Percentiles rank a stretch among this genome's conserved stretches.
Conservation (phyloP, 495 filamentous ascomycete species). For the Echria macrotheca region DNA sequence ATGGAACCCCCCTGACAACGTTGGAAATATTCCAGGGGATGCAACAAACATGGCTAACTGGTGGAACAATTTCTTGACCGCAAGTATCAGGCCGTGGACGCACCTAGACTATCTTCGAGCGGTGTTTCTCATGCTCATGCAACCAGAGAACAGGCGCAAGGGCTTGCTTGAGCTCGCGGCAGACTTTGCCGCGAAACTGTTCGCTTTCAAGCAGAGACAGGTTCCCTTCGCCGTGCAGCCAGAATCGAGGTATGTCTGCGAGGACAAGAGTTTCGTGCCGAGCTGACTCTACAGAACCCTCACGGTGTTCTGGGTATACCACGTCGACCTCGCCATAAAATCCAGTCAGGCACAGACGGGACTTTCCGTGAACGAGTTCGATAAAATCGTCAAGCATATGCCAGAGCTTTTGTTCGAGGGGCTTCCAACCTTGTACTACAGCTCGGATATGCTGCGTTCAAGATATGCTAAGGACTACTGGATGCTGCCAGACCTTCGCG, state of each 20-base stretch:
- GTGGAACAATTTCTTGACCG: slow-evolving; percentile 1
- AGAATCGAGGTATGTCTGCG: slow-evolving; percentile 15
- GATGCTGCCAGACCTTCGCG: slow-evolving; percentile 17
- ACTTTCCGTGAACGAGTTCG: no score
- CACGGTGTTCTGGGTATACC: slow-evolving; percentile 24
- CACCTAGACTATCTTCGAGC: slow-evolving; percentile 7
- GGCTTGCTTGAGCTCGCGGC: slow-evolving; percentile 17
- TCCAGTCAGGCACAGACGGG: no score
- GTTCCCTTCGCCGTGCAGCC: slow-evolving; percentile 5
- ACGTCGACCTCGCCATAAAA: slow-evolving; percentile 15
- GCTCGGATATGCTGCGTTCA: slow-evolving; percentile 8
- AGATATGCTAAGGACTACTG: slow-evolving; percentile 13
- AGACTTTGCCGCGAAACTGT: slow-evolving; percentile 13
- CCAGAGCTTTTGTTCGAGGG: slow-evolving; percentile 12
- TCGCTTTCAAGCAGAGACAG: slow-evolving; percentile 12
- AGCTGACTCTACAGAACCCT: slow-evolving; percentile 14
- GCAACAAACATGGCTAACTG: background rate
- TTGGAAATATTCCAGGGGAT: background rate
- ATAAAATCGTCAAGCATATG: slow-evolving; percentile 1
- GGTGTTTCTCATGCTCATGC: background rate
- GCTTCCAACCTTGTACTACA: slow-evolving; percentile 16
- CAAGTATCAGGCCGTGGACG: background rate
- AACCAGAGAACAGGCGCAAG: background rate
- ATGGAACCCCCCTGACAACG: no score
- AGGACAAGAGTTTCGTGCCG: no score